A percentile compares a stretch with the other conserved stretches of the same genome.
Conservation (phyloP, 768 basidiomycete genomes). For the Hericium erinaceus region DNA sequence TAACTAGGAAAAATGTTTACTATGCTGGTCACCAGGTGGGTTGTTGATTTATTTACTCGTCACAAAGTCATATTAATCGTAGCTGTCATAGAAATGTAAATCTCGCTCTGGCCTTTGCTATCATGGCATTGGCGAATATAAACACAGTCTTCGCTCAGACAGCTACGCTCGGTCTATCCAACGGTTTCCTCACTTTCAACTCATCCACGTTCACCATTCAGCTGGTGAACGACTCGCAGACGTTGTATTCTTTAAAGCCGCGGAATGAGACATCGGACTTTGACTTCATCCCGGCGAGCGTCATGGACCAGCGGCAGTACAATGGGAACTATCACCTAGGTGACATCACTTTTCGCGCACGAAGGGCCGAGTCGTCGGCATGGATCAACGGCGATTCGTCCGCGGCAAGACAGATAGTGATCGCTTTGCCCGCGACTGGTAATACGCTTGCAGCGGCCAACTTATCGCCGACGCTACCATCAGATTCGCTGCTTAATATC, state of each 20-base stretch:
- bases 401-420: constrained; percentile 30
- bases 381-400: constrained; percentile 42
- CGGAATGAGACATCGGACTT: constrained; percentile 25
- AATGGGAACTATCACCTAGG: constrained; percentile 48
- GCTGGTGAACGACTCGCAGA: constrained; percentile 49
- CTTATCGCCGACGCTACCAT: constrained; percentile 39
- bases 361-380: constrained; percentile 32
- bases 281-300: constrained; percentile 43
- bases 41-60: too few relatives aligned
- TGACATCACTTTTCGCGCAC: constrained; percentile 44
- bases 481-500: constrained; percentile 35
- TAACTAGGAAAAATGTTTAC: too few relatives aligned
- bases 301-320: constrained; percentile 37
- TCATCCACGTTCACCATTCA: constrained; percentile 35
- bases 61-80: too few relatives aligned
- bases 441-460: constrained; percentile 39
- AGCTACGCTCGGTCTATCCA: constrained; percentile 30
- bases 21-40: too few relatives aligned
- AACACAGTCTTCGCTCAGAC: background rate
- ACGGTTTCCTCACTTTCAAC: constrained; percentile 40
- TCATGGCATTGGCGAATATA: too few relatives aligned
- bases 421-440: constrained; percentile 30
- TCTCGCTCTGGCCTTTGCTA: too few relatives aligned
- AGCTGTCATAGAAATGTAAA: too few relatives aligned
- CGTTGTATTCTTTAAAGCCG: constrained; percentile 40